These are phyloP conservation scores for Kwoniella shandongensis DNA, from an alignment of 768 basidiomycete species.

Conservation along the genomic window DNA sequence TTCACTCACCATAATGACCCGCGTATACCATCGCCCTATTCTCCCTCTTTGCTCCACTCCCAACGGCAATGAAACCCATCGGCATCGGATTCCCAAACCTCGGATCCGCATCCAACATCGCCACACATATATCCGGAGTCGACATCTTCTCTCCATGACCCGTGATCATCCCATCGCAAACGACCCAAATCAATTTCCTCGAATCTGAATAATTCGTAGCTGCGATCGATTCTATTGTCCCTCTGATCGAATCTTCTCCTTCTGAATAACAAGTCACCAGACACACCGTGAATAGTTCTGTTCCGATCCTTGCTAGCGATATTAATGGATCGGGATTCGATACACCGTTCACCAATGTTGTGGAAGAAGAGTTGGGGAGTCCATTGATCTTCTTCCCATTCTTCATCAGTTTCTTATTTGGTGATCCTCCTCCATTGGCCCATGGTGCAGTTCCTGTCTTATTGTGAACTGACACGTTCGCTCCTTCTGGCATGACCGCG, in stretches of 20 bases:
- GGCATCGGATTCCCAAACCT: slow-evolving; percentile 94
- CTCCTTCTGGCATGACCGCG: slow-evolving; percentile 93
- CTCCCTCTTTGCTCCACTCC: slow-evolving; percentile 79
- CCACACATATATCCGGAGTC: slow-evolving; percentile 95
- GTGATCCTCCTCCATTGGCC: slow-evolving; percentile 57
- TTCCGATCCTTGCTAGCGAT: slow-evolving; percentile 84
- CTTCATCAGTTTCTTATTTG: slow-evolving; percentile 12
- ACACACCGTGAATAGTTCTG: slow-evolving; percentile 91
- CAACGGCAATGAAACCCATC: slow-evolving; percentile 90
- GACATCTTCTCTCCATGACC: slow-evolving; percentile 93
- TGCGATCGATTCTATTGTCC: slow-evolving; percentile 91
- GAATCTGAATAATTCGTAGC: slow-evolving; percentile 85
- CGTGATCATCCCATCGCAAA: slow-evolving; percentile 98
- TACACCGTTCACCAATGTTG: slow-evolving; percentile 32
- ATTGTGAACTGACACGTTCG: slow-evolving; percentile 90
- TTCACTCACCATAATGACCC: slow-evolving; percentile 89
- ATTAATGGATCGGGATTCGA: slow-evolving; percentile 60
- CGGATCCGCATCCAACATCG: slow-evolving; percentile 85
- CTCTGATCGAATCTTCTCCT: slow-evolving; percentile 85
- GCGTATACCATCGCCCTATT: slow-evolving; percentile 99
- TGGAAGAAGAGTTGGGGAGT: slow-evolving; percentile 23
- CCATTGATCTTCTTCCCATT: slow-evolving; percentile 24
- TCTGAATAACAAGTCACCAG: slow-evolving; percentile 98
- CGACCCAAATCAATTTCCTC: slow-evolving; percentile 86
- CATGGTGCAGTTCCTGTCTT: slow-evolving; percentile 90